A percentile compares a stretch with the other conserved stretches of the same genome.
These are phyloP conservation scores for Cicer bijugum DNA, from an alignment of 306 rosid species.

Conservation along the genomic window DNA sequence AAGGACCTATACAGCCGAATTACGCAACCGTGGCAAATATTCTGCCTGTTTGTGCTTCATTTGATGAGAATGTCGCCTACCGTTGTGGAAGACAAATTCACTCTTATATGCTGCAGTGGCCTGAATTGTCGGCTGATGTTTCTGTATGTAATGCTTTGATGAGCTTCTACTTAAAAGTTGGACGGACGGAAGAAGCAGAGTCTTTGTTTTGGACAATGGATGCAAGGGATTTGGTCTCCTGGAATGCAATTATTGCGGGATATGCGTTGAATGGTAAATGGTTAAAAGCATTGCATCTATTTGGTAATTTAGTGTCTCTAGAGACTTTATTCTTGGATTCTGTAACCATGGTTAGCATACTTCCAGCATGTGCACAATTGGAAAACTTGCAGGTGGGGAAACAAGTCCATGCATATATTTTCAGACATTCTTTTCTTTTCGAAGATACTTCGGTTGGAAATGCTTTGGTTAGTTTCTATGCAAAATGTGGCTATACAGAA, in stretches of 20 bases:
- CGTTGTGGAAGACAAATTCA: constrained; percentile 73
- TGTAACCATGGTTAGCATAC: constrained; percentile 74
- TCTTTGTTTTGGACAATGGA: constrained; percentile 65
- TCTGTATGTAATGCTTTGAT: constrained; percentile 79
- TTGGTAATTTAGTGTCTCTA: constrained; percentile 54
- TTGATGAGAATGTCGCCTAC: constrained; percentile 53
- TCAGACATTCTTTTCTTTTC: constrained; percentile 55
- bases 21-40: constrained; percentile 69
- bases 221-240: constrained; percentile 83
- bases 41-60: constrained; percentile 70
- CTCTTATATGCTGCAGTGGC: constrained; percentile 61
- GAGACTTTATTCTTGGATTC: constrained; percentile 59
- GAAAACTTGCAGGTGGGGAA: constrained; percentile 60
- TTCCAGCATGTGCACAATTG: constrained; percentile 71
- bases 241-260: constrained; percentile 89
- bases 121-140: constrained; percentile 60
- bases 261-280: constrained; percentile 68
- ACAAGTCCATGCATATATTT: constrained; percentile 70
- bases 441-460: constrained; percentile 68
- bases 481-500: constrained; percentile 59
- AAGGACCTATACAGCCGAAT: constrained; percentile 67
- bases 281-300: constrained; percentile 71
- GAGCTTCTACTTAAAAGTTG: constrained; percentile 74
- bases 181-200: constrained; percentile 63
- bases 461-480: constrained; percentile 78